Conservation (phyloP, 2,329 filamentous ascomycete genomes). For the Curvularia eragrostidis region DNA sequence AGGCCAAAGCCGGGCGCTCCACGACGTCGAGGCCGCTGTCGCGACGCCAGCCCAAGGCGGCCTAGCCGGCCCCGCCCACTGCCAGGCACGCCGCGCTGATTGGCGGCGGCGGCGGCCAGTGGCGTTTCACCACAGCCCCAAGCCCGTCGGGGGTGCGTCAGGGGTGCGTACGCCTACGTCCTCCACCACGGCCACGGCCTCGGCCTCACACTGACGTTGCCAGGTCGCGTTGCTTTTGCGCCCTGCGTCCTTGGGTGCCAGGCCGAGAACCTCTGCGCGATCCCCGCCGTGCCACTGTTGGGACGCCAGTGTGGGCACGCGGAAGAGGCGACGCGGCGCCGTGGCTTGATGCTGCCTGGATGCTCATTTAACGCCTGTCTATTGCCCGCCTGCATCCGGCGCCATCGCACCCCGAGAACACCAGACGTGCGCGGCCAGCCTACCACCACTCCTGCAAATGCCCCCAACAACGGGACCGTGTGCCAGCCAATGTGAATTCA, state of each 20-base stretch:
- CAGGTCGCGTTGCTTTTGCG: conserved; percentile 9
- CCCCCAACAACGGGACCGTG: background rate
- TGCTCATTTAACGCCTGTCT: conserved; percentile 12
- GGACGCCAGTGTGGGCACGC: conserved; percentile 6
- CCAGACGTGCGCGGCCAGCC: conserved; percentile 10
- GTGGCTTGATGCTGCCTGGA: background rate
- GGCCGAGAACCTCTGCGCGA: conserved; percentile 12
- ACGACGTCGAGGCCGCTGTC: background rate
- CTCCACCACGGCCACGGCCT: no score
- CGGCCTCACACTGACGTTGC: conserved; percentile 10
- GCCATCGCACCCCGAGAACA: background rate
- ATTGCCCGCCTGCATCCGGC: conserved; percentile 6
- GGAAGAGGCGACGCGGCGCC: conserved; percentile 3
- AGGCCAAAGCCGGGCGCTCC: background rate
- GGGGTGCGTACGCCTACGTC: background rate
- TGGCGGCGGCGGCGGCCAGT: background rate
- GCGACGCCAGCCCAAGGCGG: conserved; percentile 4
- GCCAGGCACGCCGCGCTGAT: conserved; percentile 12
- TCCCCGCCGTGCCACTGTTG: conserved; percentile 12
- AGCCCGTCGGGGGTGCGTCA: conserved; percentile 8
- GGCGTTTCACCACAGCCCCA: conserved; percentile 16
- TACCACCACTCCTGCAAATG: background rate
- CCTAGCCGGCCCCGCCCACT: conserved; percentile 6
- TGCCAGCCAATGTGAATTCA: background rate
- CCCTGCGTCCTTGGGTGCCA: background rate